Conservation (phyloP, 345 rosid genomes). For the Lagerstroemia speciosa region DNA sequence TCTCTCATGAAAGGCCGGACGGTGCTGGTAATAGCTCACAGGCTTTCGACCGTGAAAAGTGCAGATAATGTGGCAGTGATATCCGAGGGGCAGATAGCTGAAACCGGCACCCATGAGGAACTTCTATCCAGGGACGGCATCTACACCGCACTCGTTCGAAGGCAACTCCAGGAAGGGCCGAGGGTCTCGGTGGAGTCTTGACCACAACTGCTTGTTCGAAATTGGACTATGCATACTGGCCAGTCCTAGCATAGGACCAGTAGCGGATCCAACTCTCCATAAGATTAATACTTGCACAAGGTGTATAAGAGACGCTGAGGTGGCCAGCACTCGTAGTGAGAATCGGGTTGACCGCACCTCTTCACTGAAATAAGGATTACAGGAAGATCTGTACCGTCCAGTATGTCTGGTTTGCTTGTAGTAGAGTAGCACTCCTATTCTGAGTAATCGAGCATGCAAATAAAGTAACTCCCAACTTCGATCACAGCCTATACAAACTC, state of each 20-base stretch:
- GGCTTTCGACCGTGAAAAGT: slow-evolving; percentile 78
- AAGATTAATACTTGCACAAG: too few species aligned
- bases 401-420: too few species aligned
- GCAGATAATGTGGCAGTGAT: slow-evolving; percentile 81
- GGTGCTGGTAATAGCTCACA: slow-evolving; percentile 89
- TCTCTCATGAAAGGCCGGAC: slow-evolving; percentile 90
- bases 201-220: background rate
- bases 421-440: too few species aligned
- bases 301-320: too few species aligned
- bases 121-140: slow-evolving; percentile 45
- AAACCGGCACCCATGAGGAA: slow-evolving; percentile 51
- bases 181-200: slow-evolving; percentile 1
- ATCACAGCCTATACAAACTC: background rate
- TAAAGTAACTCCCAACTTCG: too few species aligned
- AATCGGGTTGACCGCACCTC: too few species aligned
- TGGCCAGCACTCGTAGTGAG: too few species aligned
- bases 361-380: too few species aligned
- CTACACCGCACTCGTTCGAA: slow-evolving; percentile 60
- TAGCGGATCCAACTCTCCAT: too few species aligned
- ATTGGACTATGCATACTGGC: background rate
- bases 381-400: too few species aligned
- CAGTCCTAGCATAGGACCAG: background rate
- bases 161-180: slow-evolving; percentile 42
- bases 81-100: slow-evolving; percentile 74
- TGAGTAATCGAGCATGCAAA: too few species aligned